Percentiles rank a stretch among this genome's conserved stretches.
phyloP scores from a whole-genome alignment of 139 green algal species.

The Tetradesmus lagerheimii region DNA sequence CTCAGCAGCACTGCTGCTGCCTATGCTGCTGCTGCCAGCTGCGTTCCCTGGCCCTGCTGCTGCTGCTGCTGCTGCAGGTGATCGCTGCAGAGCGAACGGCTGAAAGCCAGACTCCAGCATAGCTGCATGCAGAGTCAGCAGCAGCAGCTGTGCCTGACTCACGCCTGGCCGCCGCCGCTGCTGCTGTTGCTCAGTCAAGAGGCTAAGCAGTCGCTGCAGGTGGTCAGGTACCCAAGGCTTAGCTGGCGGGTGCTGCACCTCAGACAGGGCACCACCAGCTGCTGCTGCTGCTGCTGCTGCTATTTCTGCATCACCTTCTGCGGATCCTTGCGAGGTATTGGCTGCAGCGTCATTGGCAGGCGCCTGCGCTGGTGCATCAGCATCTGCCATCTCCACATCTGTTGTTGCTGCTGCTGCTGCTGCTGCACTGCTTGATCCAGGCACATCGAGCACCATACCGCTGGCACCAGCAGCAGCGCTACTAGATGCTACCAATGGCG shows the following conservation, averaged over 20 bases:
- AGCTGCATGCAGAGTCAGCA: conserved; percentile 60
- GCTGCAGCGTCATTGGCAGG: background rate
- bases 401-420: background rate
- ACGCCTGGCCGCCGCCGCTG: conserved; percentile 17
- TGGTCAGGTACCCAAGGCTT: conserved; percentile 13
- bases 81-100: too few species aligned
- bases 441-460: background rate
- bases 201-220: conserved; percentile 3
- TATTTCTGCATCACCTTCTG: background rate
- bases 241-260: conserved; percentile 10
- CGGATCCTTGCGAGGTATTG: too few species aligned
- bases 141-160: conserved; percentile 30
- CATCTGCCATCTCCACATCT: background rate
- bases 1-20: background rate
- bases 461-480: background rate
- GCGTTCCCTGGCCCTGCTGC: background rate
- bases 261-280: background rate
- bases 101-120: conserved; percentile 57
- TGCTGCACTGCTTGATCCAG: background rate
- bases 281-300: background rate
- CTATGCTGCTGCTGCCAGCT: background rate
- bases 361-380: background rate
- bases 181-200: background rate
- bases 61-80: background rate
- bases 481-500: background rate